Conservation (phyloP, 2,329 filamentous ascomycete genomes). For the Cladorrhinum sp. region DNA sequence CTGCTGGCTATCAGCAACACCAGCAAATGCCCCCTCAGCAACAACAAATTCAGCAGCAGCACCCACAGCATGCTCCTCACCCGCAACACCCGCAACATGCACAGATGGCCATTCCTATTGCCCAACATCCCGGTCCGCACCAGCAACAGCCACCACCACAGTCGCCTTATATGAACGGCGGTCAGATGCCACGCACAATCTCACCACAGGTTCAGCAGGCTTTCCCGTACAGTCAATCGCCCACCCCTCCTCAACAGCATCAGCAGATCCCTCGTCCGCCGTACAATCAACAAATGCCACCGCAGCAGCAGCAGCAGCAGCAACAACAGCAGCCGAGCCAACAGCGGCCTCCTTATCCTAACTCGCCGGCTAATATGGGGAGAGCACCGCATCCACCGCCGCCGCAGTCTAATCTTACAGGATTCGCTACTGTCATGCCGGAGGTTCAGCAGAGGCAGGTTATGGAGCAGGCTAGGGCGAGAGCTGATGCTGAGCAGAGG, state of each 20-base stretch:
- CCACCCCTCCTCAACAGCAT: conserved; percentile 31
- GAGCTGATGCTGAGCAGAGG: conserved; percentile 37
- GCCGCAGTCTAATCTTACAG: conserved; percentile 36
- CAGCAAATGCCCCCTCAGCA: conserved; percentile 34
- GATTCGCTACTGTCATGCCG: conserved; percentile 49
- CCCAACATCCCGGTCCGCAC: conserved; percentile 29
- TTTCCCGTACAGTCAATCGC: conserved; percentile 41
- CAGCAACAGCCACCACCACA: conserved; percentile 33
- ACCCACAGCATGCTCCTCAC: conserved; percentile 23
- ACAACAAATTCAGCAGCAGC: conserved; percentile 21
- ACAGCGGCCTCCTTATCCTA: conserved; percentile 31
- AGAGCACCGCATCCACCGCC: conserved; percentile 2
- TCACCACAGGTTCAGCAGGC: conserved; percentile 42
- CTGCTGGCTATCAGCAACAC: conserved; percentile 28
- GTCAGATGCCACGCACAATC: conserved; percentile 40
- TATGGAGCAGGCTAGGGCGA: conserved; percentile 49
- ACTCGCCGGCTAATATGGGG: conserved; percentile 33
- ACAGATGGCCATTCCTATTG: conserved; percentile 8
- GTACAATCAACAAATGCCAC: conserved; percentile 30
- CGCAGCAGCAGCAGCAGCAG: conserved; percentile 24
- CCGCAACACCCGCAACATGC: conserved; percentile 19
- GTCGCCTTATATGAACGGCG: conserved; percentile 45
- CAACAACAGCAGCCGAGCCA: conserved; percentile 31
- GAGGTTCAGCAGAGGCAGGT: conserved; percentile 50
- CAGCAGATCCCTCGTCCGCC: conserved; percentile 29